Percentiles rank a stretch among this genome's conserved stretches.
phyloP scores from a whole-genome alignment of 306 rosid species.

The Hylodesmum podocarpum region DNA sequence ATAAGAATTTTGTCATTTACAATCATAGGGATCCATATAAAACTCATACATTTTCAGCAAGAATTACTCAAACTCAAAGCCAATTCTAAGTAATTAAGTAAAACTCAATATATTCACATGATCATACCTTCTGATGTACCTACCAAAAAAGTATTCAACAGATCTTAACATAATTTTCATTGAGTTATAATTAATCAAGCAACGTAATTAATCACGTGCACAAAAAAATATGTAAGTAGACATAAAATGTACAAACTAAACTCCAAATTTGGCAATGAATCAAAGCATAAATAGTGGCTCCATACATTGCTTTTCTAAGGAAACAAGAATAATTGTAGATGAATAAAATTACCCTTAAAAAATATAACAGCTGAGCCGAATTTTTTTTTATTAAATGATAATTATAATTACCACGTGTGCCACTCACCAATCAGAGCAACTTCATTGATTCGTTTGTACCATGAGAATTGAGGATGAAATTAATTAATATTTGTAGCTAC shows the following conservation, averaged over 20 bases:
- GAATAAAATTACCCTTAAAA: neutral
- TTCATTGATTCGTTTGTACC: neutral
- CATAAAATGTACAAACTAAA: neutral
- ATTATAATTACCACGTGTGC: neutral
- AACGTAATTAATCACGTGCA: neutral
- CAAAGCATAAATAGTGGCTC: neutral
- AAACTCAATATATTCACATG: too few relatives aligned
- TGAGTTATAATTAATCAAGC: neutral
- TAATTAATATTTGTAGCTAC: neutral
- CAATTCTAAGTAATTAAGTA: too few relatives aligned
- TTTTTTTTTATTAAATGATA: neutral
- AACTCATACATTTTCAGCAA: too few relatives aligned
- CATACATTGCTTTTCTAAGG: neutral
- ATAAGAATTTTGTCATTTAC: too few relatives aligned
- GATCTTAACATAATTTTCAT: too few relatives aligned
- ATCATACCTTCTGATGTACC: too few relatives aligned
- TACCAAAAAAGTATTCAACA: too few relatives aligned
- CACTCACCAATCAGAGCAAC: neutral
- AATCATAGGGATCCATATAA: too few relatives aligned
- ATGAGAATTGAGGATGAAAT: too few relatives aligned
- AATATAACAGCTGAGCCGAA: neutral
- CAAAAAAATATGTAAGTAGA: neutral
- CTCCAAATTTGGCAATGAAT: neutral
- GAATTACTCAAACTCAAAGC: too few relatives aligned
- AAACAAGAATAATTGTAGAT: neutral